Evolutionary conservation across 306 rosid species (phyloP), one percentile per base, ranked within the genome.

Genomic region (Malus asiatica): DNA sequence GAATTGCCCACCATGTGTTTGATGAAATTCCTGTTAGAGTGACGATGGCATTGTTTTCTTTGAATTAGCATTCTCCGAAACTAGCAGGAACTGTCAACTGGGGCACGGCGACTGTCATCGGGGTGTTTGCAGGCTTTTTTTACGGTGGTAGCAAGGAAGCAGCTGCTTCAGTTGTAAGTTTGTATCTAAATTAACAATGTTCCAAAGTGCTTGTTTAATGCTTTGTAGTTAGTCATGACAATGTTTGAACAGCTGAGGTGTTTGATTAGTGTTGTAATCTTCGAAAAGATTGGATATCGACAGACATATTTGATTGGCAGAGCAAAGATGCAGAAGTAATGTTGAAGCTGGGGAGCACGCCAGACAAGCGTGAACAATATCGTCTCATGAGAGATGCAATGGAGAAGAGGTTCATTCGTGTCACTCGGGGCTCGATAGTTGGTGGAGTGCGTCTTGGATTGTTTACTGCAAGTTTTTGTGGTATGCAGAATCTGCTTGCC

Each of bases 101-200:
- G 99, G 97, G 97, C 74, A 81, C 98, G 53, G 88, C 98, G 29
- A 95, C 98, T 64, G 90, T 91, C n/a, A 60, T 93, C 73, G 96
- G 87, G 65, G 85, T 95, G 18, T 92, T 92, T 89, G 96, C 98
- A 27, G 99, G 99, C 72, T 84, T 95, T 93, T 68, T 95, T 48
- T 92, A 95, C 65, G 99, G 99, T 2, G 98, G 98, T 48, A 95
- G 99, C 91, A 95, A 83, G 83, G 98, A 92, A 84, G 99, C 99
- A 19, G 67, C 96, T 78, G 93, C 98, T 76, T 92, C 96, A 55
- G 96, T 90, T 82, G 99, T 95, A 78, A 90, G 97, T 84, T 83
- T 78, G 19, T 73, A 35, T 30, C 7, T 29, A 5, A 53, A 30
- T 66, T 61, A 66, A 66, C 29, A n/a, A 74, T 80, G 76, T 76